These are phyloP conservation scores for Globisporangium okanoganense DNA, from an alignment of 352 stramenopile species.

Conservation along the genomic window DNA sequence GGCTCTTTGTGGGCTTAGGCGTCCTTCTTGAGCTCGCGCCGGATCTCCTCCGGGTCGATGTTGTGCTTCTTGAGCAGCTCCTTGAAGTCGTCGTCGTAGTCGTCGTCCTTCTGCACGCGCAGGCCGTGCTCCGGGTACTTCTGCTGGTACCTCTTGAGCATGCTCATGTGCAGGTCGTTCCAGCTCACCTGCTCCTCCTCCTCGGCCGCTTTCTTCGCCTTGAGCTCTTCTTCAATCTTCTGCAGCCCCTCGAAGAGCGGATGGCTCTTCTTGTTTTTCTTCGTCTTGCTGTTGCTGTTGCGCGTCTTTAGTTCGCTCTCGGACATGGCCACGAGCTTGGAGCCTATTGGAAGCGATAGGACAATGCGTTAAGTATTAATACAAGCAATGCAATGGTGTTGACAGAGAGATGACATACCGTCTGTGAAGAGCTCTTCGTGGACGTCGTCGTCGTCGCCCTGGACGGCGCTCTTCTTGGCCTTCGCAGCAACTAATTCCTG, in stretches of 20 bases:
- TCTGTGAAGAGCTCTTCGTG: conserved; percentile 70
- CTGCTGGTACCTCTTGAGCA: conserved; percentile 75
- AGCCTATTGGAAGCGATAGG: no score
- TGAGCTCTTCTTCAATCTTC: conserved; percentile 71
- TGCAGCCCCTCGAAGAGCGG: conserved; percentile 74
- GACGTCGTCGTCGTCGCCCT: conserved; percentile 47
- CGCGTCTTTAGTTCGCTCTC: conserved; percentile 14
- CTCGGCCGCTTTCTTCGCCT: conserved; percentile 45
- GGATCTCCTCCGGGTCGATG: conserved; percentile 57
- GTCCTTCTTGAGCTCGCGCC: conserved; percentile 31
- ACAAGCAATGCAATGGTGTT: no score
- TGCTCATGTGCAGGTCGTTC: conserved; percentile 71
- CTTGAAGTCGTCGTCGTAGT: conserved; percentile 85
- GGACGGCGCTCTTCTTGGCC: background rate
- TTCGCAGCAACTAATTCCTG: background rate
- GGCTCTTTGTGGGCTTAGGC: background rate
- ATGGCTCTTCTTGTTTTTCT: conserved; percentile 40
- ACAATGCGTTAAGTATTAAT: no score
- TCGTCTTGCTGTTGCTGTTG: no score
- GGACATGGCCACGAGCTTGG: conserved; percentile 33
- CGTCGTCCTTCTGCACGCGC: conserved; percentile 49
- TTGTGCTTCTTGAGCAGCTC: conserved; percentile 78
- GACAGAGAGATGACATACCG: conserved; percentile 29
- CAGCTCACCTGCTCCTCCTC: conserved; percentile 60
- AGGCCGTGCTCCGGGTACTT: conserved; percentile 70